Evolutionary conservation across 2,329 filamentous ascomycete genomes (phyloP), one percentile per base, ranked within the genome.

Genomic region (Exophiala viscosa): DNA sequence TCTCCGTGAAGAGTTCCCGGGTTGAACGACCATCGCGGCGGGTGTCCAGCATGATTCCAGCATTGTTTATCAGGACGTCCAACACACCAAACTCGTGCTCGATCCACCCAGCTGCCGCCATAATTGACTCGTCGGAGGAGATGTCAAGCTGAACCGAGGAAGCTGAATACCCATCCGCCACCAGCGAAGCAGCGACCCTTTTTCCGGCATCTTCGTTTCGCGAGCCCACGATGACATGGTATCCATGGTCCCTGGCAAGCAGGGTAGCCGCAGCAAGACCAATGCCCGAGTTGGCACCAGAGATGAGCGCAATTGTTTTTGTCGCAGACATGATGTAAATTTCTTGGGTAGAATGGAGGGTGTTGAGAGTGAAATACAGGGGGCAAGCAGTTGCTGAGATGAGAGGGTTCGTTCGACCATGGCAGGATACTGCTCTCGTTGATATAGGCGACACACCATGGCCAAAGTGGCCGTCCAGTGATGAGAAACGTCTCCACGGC

Each of bases 1-100:
- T 68, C 9, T 67, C 61, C 6, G 59, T 64, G 54, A 73, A 70
- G 0, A 72, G 65, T 0, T 74, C 66, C 49, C 69, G 65, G 6
- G 63, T 61, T 0, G 56, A 46, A 18, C 66, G 50, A 11, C 69
- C 59, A 6, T 55, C 68, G 3, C 69, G 69, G 3, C 17, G 8
- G 31, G 71, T 72, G 58, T 72, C 41, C 18, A 23, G n/a, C 20
- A 48, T 4, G 7, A 38, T 39, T 2, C 33, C 31, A 5, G 39
- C 45, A 28, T 64, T 63, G 40, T 64, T 63, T 47, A 67, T 53
- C 13, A 58, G 45, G 13, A 58, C 53, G 44, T 58, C 44, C 9
- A 58, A 18, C 11, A 45, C 23, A 8, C 53, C 52, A 28, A 45
- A 48, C 14, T 56, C 46, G 20, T 44, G 23, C 23, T 51, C 46